Conservation (phyloP, 2,329 filamentous ascomycete genomes). For the Botrytis porri region DNA sequence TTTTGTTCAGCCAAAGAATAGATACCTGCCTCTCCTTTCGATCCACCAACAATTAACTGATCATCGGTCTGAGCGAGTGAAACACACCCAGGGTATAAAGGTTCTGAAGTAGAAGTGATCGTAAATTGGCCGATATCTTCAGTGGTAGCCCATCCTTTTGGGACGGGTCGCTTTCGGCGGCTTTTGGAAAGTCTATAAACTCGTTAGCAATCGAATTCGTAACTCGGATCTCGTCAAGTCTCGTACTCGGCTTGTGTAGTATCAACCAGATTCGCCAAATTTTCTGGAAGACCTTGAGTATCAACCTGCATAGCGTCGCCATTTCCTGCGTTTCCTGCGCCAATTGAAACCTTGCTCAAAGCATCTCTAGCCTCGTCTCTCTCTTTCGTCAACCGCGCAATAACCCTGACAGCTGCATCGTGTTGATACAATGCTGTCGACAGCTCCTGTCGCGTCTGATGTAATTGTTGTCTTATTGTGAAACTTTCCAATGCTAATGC, state of each 20-base stretch:
- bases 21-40: conserved; percentile 64
- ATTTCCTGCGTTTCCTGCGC: conserved; percentile 51
- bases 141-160: conserved; percentile 77
- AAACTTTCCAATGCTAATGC: conserved; percentile 87
- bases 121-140: conserved; percentile 66
- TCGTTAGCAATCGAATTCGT: conserved; percentile 24
- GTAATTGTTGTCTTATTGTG: conserved; percentile 83
- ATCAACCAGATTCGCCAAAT: conserved; percentile 70
- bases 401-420: conserved; percentile 93
- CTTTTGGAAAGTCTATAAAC: conserved; percentile 71
- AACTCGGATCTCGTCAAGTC: not conserved
- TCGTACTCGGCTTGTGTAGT: conserved; percentile 76
- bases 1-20: conserved; percentile 76
- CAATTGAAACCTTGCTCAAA: conserved; percentile 78
- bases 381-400: conserved; percentile 86
- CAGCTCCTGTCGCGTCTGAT: conserved; percentile 88
- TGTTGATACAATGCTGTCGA: conserved; percentile 94
- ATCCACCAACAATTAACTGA: conserved; percentile 60
- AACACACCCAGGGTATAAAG: conserved; percentile 57
- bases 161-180: conserved; percentile 83
- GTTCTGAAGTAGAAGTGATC: conserved; percentile 50
- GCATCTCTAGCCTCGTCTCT: conserved; percentile 89
- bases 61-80: conserved; percentile 60
- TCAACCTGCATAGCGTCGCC: conserved; percentile 95
- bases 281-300: conserved; percentile 69